Evolutionary conservation across 345 rosid species (phyloP).

Genomic region (Microcos paniculata): DNA sequence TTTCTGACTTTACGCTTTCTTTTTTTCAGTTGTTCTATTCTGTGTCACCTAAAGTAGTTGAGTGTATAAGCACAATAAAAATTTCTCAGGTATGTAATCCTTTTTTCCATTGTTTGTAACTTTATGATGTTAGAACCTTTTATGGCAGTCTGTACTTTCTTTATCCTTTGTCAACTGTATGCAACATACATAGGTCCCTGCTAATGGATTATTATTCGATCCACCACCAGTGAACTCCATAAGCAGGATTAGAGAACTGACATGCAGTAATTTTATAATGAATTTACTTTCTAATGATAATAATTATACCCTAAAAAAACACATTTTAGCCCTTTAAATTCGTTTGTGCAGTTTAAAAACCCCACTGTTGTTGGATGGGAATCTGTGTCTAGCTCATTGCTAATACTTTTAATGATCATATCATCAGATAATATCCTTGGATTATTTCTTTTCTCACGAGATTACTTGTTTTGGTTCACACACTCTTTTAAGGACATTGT

Average conservation of each 20-base stretch:
- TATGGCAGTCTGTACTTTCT: background rate
- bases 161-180: background rate
- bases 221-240: too few relatives aligned
- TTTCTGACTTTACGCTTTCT: slow-evolving; percentile 6
- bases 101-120: background rate
- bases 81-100: slow-evolving; percentile 76
- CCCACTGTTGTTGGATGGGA: too few relatives aligned
- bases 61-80: slow-evolving; percentile 73
- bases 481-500: background rate
- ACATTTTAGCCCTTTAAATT: too few relatives aligned
- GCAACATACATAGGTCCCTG: background rate
- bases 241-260: too few relatives aligned
- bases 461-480: background rate
- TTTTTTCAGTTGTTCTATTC: slow-evolving; percentile 59
- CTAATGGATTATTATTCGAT: too few relatives aligned
- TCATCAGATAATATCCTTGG: background rate
- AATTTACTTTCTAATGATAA: too few relatives aligned
- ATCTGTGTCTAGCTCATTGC: too few relatives aligned
- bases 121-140: background rate
- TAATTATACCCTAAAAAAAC: too few relatives aligned
- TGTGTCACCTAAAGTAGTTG: slow-evolving; percentile 54
- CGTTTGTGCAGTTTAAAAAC: too few relatives aligned
- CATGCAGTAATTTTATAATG: too few relatives aligned
- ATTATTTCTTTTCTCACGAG: background rate
- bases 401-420: too few relatives aligned